phyloP scores from a whole-genome alignment of 495 filamentous ascomycete genomes.

The Penicillium paradoxum region DNA sequence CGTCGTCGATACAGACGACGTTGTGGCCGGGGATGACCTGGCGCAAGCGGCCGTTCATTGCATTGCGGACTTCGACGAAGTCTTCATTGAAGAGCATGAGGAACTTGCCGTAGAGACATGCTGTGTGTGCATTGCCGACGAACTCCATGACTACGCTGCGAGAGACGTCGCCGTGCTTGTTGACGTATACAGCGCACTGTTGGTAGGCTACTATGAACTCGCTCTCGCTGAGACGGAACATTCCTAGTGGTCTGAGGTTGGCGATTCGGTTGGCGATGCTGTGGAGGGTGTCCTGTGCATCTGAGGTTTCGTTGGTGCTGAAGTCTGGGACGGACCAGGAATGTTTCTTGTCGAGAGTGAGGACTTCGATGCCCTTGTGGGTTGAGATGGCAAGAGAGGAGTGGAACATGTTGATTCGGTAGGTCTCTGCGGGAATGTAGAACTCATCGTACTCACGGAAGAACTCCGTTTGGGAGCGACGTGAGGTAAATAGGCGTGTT shows the following conservation, averaged over 20 bases:
- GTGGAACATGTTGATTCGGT: slow-evolving; percentile 92
- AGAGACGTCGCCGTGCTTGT: slow-evolving; percentile 94
- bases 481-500: slow-evolving; percentile 60
- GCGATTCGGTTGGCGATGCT: slow-evolving; percentile 76
- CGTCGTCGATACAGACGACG: slow-evolving; percentile 84
- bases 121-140: slow-evolving; percentile 81
- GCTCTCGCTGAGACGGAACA: slow-evolving; percentile 90
- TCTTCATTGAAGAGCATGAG: slow-evolving; percentile 81
- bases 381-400: slow-evolving; percentile 86
- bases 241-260: slow-evolving; percentile 79
- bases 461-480: slow-evolving; percentile 77
- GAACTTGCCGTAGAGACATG: slow-evolving; percentile 71
- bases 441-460: slow-evolving; percentile 99
- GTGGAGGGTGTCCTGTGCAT: slow-evolving; percentile 60
- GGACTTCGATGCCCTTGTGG: slow-evolving; percentile 86
- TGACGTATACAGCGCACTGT: slow-evolving; percentile 94
- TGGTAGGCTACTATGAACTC: slow-evolving; percentile 94
- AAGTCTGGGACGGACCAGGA: slow-evolving; percentile 87
- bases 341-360: slow-evolving; percentile 94
- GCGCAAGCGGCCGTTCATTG: slow-evolving; percentile 86
- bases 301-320: slow-evolving; percentile 38
- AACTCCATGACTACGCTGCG: slow-evolving; percentile 95
- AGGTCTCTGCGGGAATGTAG: slow-evolving; percentile 96
- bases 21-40: slow-evolving; percentile 92
- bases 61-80: slow-evolving; percentile 95